Evolutionary conservation across 345 rosid genomes (phyloP).

Genomic region (Draba incana): DNA sequence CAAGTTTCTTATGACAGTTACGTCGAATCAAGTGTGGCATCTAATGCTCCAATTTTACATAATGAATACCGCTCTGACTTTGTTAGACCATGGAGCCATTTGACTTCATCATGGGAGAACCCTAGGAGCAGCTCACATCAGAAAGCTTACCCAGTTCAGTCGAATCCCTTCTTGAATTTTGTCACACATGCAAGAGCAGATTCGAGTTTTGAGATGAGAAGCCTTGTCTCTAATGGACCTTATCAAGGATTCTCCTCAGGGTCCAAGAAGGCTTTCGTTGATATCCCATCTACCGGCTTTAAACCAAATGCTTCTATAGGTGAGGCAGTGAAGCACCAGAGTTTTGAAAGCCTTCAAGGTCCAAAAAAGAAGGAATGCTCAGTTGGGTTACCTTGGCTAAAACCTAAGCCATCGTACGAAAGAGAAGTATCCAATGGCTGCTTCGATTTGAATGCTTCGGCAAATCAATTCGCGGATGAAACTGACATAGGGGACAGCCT

Average conservation of each 20-base stretch:
- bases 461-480: conserved; percentile 36
- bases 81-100: conserved; percentile 53
- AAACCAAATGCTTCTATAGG: conserved; percentile 33
- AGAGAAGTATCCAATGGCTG: conserved; percentile 40
- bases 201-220: conserved; percentile 51
- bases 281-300: conserved; percentile 23
- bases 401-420: conserved; percentile 34
- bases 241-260: conserved; percentile 57
- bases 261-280: conserved; percentile 46
- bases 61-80: conserved; percentile 50
- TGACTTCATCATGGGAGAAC: conserved; percentile 57
- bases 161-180: conserved; percentile 49
- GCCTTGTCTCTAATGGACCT: conserved; percentile 54
- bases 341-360: conserved; percentile 28
- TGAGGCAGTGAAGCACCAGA: conserved; percentile 37
- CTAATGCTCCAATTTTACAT: conserved; percentile 45
- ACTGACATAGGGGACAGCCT: background rate
- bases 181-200: conserved; percentile 47
- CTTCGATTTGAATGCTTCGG: conserved; percentile 41
- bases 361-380: conserved; percentile 50
- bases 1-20: conserved; percentile 47
- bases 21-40: conserved; percentile 50
- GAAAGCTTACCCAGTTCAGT: conserved; percentile 48
- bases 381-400: conserved; percentile 56
- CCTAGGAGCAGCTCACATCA: conserved; percentile 45